Base-by-base conservation (phyloP, 2,329 filamentous ascomycete genomes). In the Microdochium trichocladiopsis region DNA sequence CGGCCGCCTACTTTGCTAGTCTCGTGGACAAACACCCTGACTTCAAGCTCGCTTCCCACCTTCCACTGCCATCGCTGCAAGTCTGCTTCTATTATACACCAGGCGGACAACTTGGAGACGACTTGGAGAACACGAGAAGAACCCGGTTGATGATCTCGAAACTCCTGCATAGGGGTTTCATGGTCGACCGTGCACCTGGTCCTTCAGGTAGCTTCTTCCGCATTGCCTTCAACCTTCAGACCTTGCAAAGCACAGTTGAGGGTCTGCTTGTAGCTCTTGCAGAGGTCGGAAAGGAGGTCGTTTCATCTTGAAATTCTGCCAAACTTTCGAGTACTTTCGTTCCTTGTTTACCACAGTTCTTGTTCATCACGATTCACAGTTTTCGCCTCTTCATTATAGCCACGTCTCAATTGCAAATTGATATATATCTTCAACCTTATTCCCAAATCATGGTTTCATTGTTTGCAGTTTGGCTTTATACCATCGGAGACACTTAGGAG, bases 31-130 rank as follows among this genome's bases (percentile, higher is more conserved):
- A 14, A 18, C 36, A 41, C n/a, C 65, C 71, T 0, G 74, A 88
- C 59, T 87, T 97, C 60, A 72, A 80, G 18, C 75, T 95, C 16
- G 80, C 96, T 2, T 88, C 83, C 10, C 76, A 82, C 52, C 86
- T 88, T 60, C 88, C 90, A 23, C 86, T 91, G 47, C 89, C 90
- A 1, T 97, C 92, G 70, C 73, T 96, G 65, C 94, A 97, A 71
- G 88, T 97, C 22, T 96, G 93, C 74, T 97, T 97, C 68, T 96
- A 96, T 67, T 90, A 88, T 62, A 83, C 86, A 0, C 82, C 82
- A 0, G 73, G 73, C 1, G 61, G 67, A 23, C n/a, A n/a, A n/a
- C n/a, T n/a, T n/a, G n/a, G n/a, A n/a, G n/a, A n/a, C n/a, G n/a
- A n/a, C n/a, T n/a, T n/a, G n/a, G 43, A 22, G 28, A 83, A 82